Evolutionary conservation across 2,329 filamentous ascomycete species (phyloP).

Genomic region (Fusarium pseudoanthophilum): DNA sequence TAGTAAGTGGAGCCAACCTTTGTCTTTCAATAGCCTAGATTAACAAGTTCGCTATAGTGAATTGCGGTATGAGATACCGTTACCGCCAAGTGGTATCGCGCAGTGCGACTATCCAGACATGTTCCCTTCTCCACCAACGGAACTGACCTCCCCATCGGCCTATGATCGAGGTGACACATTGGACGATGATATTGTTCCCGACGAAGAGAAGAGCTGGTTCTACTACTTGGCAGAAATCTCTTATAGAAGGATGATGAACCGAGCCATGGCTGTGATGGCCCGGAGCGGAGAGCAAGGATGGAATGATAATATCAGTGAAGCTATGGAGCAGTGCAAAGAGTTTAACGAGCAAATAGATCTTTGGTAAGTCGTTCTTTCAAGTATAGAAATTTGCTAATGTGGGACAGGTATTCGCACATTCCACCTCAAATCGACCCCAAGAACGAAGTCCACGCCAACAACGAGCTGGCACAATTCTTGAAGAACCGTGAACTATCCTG

Average conservation of each 20-base stretch:
- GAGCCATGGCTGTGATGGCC: background rate
- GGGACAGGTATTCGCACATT: background rate
- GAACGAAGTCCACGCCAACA: background rate
- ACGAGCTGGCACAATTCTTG: background rate
- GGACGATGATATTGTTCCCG: background rate
- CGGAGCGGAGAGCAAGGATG: background rate
- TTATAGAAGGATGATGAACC: background rate
- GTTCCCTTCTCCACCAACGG: background rate
- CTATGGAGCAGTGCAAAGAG: background rate
- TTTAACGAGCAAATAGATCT: background rate
- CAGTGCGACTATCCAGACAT: background rate
- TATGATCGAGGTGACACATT: background rate
- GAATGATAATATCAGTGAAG: background rate
- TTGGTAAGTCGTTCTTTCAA: background rate
- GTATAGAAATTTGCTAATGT: background rate
- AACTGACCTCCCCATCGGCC: background rate
- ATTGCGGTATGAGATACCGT: background rate
- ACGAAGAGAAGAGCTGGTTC: constrained; percentile 4
- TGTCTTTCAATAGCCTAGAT: rapidly evolving
- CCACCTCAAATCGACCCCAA: background rate
- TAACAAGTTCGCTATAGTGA: background rate
- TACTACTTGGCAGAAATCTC: background rate
- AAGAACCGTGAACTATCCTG: background rate
- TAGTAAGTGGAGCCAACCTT: background rate
- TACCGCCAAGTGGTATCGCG: background rate